phyloP scores from a whole-genome alignment of 129 eudicot species.

The Saussurea involucrata region DNA sequence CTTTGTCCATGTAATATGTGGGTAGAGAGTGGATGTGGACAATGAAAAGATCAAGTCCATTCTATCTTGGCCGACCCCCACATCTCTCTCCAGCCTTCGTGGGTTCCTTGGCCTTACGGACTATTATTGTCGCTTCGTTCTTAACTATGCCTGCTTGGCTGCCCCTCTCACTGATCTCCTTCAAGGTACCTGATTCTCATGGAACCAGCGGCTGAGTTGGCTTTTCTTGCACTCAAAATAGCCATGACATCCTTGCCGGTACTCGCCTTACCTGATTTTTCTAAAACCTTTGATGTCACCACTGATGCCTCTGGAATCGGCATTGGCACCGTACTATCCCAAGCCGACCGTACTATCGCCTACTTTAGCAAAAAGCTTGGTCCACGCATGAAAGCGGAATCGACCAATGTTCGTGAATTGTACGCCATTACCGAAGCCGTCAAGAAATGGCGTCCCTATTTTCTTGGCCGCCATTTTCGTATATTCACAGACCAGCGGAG shows the following conservation, averaged over 20 bases:
- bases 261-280: neutral
- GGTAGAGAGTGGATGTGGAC: too few relatives aligned
- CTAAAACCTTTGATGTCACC: slow-evolving; percentile 31
- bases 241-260: slow-evolving; percentile 18
- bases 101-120: too few relatives aligned
- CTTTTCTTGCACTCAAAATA: slow-evolving; percentile 21
- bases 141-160: too few relatives aligned
- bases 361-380: slow-evolving; percentile 47
- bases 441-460: neutral
- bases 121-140: too few relatives aligned
- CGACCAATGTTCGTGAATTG: neutral
- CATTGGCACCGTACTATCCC: too few relatives aligned
- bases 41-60: too few relatives aligned
- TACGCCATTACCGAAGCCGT: neutral
- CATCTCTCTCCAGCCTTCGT: too few relatives aligned
- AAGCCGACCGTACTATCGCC: neutral
- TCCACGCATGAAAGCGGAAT: neutral
- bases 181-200: too few relatives aligned
- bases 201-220: too few relatives aligned
- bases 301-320: slow-evolving; percentile 43
- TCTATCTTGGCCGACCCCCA: too few relatives aligned
- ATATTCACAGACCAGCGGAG: neutral
- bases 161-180: too few relatives aligned
- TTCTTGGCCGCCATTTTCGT: neutral
- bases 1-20: too few relatives aligned